Evolutionary conservation across 2,329 filamentous ascomycete species (phyloP), one percentile per base, ranked within the genome.

Genomic region (Didymellaceae sp.): DNA sequence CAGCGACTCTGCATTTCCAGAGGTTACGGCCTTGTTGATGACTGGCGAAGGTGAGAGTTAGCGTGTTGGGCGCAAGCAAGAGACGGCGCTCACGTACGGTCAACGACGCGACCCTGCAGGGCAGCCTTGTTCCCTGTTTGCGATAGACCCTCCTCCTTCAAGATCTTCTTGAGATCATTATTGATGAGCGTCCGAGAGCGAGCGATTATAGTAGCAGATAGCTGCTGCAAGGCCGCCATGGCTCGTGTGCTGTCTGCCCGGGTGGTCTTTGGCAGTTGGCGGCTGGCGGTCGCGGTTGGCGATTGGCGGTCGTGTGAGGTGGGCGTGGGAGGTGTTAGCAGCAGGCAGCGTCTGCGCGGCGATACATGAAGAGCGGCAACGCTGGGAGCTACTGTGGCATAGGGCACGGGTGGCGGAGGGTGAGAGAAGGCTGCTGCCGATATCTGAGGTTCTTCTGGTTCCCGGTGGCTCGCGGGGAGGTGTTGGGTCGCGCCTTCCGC

Each of bases 51-150:
- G 54, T 60, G 48, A 56, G 55, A 34, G 55, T 65, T 44, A 65
- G 63, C 55, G 31, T 17, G 30, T 4, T 31, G 30, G 21, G 44
- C 43, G 33, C 32, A 51, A 50, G 37, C 26, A 28, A 40, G 55
- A 50, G 43, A 47, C 55, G 37, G 47, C 45, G 52, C 50, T 24
- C 48, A 85, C 89, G 75, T 80, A 97, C 94, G 83, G 52, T 84
- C 79, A 57, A 88, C 84, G 54, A 97, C 89, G 64, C 93, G 87
- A 51, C 78, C 77, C 74, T 96, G 91, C 52, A 97, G 78, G 32
- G 89, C 83, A 25, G 86, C 84, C 79, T 99, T 99, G 65, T 94
- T 87, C 16, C 94, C 94, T 21, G 87, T 89, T 59, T 84, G 82
- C 26, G 96, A 78, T 18, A 51, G 35, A 37, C 86, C 83, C 75